Conservation (phyloP, 768 basidiomycete genomes). For the Boletus vermiculosoides region DNA sequence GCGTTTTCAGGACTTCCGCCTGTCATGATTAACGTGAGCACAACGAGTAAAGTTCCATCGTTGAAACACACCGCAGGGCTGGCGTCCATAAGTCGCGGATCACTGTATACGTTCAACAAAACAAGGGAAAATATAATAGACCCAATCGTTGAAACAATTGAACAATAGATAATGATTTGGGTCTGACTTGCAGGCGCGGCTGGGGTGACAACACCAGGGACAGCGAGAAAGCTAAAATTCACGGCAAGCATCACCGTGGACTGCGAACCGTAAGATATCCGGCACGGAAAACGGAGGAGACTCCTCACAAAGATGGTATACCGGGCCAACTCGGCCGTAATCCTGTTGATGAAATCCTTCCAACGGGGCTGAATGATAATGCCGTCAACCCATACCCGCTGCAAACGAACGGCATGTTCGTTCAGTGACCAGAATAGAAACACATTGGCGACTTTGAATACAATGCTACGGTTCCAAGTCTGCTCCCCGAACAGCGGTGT, state of each 20-base stretch:
- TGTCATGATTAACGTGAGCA: not conserved
- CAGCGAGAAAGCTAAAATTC: constrained; percentile 14
- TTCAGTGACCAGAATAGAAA: constrained; percentile 3
- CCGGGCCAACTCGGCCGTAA: constrained; percentile 7
- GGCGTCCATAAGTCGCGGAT: constrained; percentile 4
- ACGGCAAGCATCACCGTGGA: constrained; percentile 21
- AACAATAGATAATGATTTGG: constrained; percentile 15
- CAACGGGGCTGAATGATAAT: constrained; percentile 9
- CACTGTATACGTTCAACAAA: constrained; percentile 11
- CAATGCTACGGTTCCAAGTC: not conserved
- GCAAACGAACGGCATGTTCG: constrained; percentile 13
- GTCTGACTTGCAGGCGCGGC: not conserved
- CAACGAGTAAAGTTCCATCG: not conserved
- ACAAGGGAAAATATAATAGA: constrained; percentile 15
- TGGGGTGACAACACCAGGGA: constrained; percentile 1
- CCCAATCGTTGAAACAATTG: constrained; percentile 5
- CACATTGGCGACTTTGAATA: not conserved
- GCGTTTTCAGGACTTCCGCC: constrained; percentile 1
- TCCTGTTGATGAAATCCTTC: constrained; percentile 10
- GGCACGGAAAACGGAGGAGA: not conserved
- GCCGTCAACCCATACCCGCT: constrained; percentile 15
- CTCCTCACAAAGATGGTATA: constrained; percentile 17
- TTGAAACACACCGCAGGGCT: constrained; percentile 2
- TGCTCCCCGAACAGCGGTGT: constrained; percentile 8
- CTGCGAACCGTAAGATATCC: not conserved